Base-by-base conservation (phyloP, 139 green algal genomes). In the Monoraphidium neglectum region DNA sequence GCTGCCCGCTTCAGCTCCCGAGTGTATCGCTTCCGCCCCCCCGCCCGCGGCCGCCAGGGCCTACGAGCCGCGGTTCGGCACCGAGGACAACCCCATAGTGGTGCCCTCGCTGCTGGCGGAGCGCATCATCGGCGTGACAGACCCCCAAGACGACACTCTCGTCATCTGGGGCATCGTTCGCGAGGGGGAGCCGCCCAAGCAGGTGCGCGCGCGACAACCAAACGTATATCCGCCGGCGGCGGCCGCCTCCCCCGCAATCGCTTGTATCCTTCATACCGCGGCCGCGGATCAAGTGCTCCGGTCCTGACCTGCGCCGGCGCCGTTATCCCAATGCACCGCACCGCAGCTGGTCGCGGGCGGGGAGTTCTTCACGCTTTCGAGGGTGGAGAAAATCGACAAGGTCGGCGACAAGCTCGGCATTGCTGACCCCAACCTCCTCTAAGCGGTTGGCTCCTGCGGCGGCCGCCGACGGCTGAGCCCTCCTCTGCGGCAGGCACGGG, bases 61-160 rank as follows among this genome's bases (percentile, higher is more conserved):
- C 76, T 89, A 89, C 49, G 85, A 92, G 78, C 84, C 89, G 32
- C 76, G 77, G 30, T 88, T 89, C 56, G 88, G 88, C 53, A 92
- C 88, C 1, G 81, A 85, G 66, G 83, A 88, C 16, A 85, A 92
- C 72, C 88, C 88, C 6, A 87, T 92, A 30, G 67, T 86, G 12
- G 88, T 93, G 2, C 85, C 87, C 23, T 86, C 82, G 13, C 73
- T 88, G 68, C 82, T 90, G 51, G 32, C 63, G 2, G 89, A 93
- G 81, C 77, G 89, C 33, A 93, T 93, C 59, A 90, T 93, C 36
- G 89, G 89, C 36, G 87, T 92, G 26, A 90, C 87, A 1, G 89
- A 93, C 49, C 89, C 89, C 26, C 87, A 93, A 57, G 89, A 93
- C 43, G 89, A 93, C 47, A 91, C 83, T 35, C 67, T 90, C 3